phyloP scores from a whole-genome alignment of 441 rosid species.

The Adansonia madagascariensis region DNA sequence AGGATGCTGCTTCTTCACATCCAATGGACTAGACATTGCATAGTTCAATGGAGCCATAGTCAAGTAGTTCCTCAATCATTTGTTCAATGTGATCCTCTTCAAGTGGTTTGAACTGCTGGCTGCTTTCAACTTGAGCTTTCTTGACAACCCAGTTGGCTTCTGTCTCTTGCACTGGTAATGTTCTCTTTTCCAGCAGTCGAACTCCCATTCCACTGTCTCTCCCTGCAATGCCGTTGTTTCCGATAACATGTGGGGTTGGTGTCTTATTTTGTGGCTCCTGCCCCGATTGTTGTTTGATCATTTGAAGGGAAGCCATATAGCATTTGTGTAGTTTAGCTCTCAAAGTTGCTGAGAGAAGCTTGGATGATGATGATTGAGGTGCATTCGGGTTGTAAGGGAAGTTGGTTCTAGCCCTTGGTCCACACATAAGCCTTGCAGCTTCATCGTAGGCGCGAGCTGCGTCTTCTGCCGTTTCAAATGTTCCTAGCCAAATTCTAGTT shows the following conservation, averaged over 20 bases:
- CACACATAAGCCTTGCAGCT: constrained; percentile 97
- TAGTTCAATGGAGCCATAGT: constrained; percentile 77
- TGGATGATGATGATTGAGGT: constrained; percentile 68
- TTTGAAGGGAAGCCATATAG: constrained; percentile 86
- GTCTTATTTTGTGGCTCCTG: constrained; percentile 36
- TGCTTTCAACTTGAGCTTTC: constrained; percentile 40
- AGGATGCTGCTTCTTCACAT: not conserved
- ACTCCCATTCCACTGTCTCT: constrained; percentile 34
- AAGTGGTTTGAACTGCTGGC: constrained; percentile 52
- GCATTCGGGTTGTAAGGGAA: constrained; percentile 84
- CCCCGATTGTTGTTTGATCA: constrained; percentile 55
- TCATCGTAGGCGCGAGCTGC: constrained; percentile 96
- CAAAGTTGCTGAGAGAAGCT: constrained; percentile 87
- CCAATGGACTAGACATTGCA: constrained; percentile 34
- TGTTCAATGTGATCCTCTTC: constrained; percentile 95
- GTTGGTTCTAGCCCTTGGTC: constrained; percentile 87
- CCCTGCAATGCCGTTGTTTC: constrained; percentile 33
- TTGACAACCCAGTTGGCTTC: constrained; percentile 46
- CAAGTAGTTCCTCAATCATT: constrained; percentile 92
- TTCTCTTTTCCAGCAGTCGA: constrained; percentile 36
- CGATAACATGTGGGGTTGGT: constrained; percentile 23
- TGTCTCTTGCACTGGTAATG: constrained; percentile 38
- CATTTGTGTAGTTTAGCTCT: constrained; percentile 88
- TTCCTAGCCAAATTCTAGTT: constrained; percentile 96
- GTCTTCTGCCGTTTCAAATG: constrained; percentile 95